Conservation (phyloP, 768 basidiomycete species). For the Trametopsis cervina region DNA sequence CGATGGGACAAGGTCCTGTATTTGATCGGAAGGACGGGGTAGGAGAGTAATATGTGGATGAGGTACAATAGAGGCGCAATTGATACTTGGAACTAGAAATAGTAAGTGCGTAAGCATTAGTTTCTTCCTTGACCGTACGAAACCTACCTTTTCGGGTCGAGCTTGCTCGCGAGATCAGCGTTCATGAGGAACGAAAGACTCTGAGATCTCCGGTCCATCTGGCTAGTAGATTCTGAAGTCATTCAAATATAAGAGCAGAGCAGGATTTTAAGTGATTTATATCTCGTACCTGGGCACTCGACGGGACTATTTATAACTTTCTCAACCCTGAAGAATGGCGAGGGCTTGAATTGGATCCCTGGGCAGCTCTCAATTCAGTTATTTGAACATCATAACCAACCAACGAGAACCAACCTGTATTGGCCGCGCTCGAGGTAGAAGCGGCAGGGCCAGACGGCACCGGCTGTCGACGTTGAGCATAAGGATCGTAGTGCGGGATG, state of each 20-base stretch:
- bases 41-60: conserved; percentile 61
- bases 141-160: conserved; percentile 49
- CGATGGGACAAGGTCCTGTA: conserved; percentile 61
- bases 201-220: conserved; percentile 70
- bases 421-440: conserved; percentile 30
- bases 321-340: conserved; percentile 69
- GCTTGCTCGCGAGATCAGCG: conserved; percentile 54
- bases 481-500: conserved; percentile 35
- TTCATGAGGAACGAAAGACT: conserved; percentile 57
- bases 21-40: conserved; percentile 45
- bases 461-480: conserved; percentile 49
- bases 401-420: conserved; percentile 21
- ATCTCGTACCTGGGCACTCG: conserved; percentile 69
- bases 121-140: background rate
- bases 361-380: conserved; percentile 16
- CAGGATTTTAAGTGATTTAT: background rate
- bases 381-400: conserved; percentile 5
- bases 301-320: conserved; percentile 55
- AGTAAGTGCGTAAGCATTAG: background rate
- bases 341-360: conserved; percentile 74
- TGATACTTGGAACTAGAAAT: conserved; percentile 58
- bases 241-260: background rate
- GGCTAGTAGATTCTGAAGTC: conserved; percentile 60
- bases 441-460: conserved; percentile 12
- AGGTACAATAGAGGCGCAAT: conserved; percentile 84